These are phyloP conservation scores for Coix lacrymajobi DNA, from an alignment of 176 grass and related monocot genomes.

Conservation along the genomic window DNA sequence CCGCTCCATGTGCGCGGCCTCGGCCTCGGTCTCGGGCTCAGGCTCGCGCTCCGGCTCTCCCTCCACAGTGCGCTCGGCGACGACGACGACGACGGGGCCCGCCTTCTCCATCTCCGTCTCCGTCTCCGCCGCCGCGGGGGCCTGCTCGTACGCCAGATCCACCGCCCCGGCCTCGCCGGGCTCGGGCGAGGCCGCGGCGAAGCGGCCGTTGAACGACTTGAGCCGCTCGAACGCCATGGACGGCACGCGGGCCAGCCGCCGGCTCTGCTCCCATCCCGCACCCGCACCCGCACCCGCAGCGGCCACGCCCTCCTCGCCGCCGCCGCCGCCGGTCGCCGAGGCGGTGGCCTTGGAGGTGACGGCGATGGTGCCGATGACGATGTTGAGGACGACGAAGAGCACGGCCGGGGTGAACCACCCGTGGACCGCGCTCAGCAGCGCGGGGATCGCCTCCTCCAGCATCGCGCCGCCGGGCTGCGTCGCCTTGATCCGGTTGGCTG, in stretches of 20 bases:
- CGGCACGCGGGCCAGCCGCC: slow-evolving; percentile 43
- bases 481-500: neutral
- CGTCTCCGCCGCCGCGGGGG: neutral
- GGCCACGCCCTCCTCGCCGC: neutral
- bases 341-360: slow-evolving; percentile 61
- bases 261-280: neutral
- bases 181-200: slow-evolving; percentile 12
- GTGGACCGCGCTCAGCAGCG: slow-evolving; percentile 55
- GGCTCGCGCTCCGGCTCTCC: neutral
- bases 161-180: neutral
- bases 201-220: slow-evolving; percentile 55
- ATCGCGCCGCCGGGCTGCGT: neutral
- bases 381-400: slow-evolving; percentile 81
- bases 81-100: neutral
- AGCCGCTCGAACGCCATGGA: slow-evolving; percentile 74
- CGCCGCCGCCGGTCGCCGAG: neutral
- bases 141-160: slow-evolving; percentile 34
- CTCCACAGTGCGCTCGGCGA: neutral
- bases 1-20: slow-evolving; percentile 38
- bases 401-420: slow-evolving; percentile 77
- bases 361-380: slow-evolving; percentile 97
- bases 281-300: neutral
- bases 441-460: slow-evolving; percentile 54
- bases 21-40: neutral
- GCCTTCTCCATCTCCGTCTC: slow-evolving; percentile 9